Percentiles rank a stretch among this genome's conserved stretches.
Conservation (phyloP, 208 protist species). For the Trypanosoma conorhini region DNA sequence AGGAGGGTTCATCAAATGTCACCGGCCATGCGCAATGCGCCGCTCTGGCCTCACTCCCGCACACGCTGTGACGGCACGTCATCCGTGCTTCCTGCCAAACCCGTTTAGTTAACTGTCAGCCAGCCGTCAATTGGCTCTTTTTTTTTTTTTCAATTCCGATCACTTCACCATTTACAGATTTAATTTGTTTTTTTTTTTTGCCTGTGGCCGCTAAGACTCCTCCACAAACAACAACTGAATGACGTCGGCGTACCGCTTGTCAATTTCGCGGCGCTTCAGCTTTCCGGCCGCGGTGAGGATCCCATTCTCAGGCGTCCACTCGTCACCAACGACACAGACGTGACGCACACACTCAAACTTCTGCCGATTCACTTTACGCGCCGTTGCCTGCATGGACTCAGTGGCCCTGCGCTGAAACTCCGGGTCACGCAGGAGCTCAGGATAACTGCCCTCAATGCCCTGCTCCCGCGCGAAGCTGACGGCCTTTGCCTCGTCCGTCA, state of each 20-base stretch:
- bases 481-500: constrained; percentile 39
- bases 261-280: constrained; percentile 52
- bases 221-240: constrained; percentile 58
- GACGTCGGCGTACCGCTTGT: constrained; percentile 47
- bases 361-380: constrained; percentile 29
- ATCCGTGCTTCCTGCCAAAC: too few relatives aligned
- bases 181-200: too few relatives aligned
- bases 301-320: constrained; percentile 83
- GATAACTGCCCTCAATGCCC: constrained; percentile 21
- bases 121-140: too few relatives aligned
- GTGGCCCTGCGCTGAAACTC: constrained; percentile 54
- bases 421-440: constrained; percentile 34
- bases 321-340: constrained; percentile 56
- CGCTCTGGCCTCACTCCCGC: too few relatives aligned
- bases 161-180: too few relatives aligned
- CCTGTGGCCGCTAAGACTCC: constrained; percentile 8
- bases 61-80: too few relatives aligned
- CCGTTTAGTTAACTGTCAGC: too few relatives aligned
- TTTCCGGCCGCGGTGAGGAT: constrained; percentile 74
- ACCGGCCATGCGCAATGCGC: too few relatives aligned
- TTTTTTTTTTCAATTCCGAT: too few relatives aligned
- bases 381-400: constrained; percentile 45
- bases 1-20: too few relatives aligned
- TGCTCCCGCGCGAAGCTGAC: constrained; percentile 24
- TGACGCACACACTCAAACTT: constrained; percentile 62